phyloP scores from a whole-genome alignment of 345 rosid species.

The Gossypium thurberi region DNA sequence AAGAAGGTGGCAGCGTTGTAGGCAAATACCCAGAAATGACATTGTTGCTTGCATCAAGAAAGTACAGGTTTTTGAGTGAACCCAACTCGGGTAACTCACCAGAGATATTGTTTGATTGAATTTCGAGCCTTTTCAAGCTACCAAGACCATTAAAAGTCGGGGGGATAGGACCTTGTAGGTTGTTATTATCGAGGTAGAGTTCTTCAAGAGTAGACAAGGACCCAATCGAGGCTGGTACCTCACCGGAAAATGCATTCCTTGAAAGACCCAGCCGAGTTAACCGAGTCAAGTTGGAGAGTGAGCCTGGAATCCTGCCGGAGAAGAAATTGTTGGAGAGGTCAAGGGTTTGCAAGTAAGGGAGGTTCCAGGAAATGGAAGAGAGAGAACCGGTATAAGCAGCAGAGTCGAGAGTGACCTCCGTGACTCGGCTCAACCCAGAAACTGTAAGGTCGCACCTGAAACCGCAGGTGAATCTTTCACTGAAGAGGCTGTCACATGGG shows the following conservation, averaged over 20 bases:
- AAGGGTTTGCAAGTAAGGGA: slow-evolving; percentile 53
- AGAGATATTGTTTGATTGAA: slow-evolving; percentile 56
- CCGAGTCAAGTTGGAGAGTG: slow-evolving; percentile 48
- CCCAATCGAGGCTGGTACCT: slow-evolving; percentile 53
- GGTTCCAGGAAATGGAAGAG: slow-evolving; percentile 43
- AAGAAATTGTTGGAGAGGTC: slow-evolving; percentile 65
- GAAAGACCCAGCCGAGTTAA: slow-evolving; percentile 56
- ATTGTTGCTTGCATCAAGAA: slow-evolving; percentile 66
- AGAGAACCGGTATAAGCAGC: slow-evolving; percentile 68
- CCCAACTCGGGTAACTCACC: slow-evolving; percentile 62
- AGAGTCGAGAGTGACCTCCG: slow-evolving; percentile 67
- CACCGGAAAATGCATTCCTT: slow-evolving; percentile 55
- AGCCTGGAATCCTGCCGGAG: slow-evolving; percentile 48
- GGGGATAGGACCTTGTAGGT: slow-evolving; percentile 53
- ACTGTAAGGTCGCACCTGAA: slow-evolving; percentile 64
- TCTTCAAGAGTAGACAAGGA: slow-evolving; percentile 51
- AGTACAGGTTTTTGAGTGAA: slow-evolving; percentile 44
- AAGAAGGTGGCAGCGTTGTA: slow-evolving; percentile 34
- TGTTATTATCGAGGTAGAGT: slow-evolving; percentile 62
- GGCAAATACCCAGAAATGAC: slow-evolving; percentile 56
- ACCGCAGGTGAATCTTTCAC: slow-evolving; percentile 76
- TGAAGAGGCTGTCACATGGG: slow-evolving; percentile 71
- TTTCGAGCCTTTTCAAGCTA: slow-evolving; percentile 54
- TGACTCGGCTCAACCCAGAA: slow-evolving; percentile 51
- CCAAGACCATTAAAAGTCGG: slow-evolving; percentile 37